phyloP scores from a whole-genome alignment of 2,329 filamentous ascomycete species.

The Penicillium sp. region DNA sequence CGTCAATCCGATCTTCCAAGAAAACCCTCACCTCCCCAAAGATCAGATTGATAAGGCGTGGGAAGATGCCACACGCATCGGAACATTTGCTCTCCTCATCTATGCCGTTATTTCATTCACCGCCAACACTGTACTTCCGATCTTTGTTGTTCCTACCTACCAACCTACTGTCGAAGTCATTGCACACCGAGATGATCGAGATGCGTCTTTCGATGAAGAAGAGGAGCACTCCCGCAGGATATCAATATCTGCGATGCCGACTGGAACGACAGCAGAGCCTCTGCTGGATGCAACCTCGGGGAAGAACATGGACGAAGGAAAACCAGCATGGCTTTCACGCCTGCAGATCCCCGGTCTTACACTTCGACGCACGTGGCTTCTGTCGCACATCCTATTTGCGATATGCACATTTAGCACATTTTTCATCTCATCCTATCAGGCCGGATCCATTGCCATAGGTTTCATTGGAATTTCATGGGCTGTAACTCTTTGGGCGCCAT shows the following conservation, averaged over 20 bases:
- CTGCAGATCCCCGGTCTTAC: constrained; percentile 81
- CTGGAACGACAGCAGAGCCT: constrained; percentile 32
- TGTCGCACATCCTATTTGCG: constrained; percentile 81
- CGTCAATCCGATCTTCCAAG: constrained; percentile 74
- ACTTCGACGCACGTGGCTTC: constrained; percentile 81
- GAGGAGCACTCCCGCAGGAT: constrained; percentile 25
- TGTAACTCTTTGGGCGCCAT: constrained; percentile 89
- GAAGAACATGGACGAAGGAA: constrained; percentile 14
- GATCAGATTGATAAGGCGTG: constrained; percentile 76
- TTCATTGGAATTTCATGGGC: constrained; percentile 90
- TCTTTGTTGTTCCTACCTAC: constrained; percentile 82
- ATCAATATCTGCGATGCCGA: constrained; percentile 35
- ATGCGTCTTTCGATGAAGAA: constrained; percentile 8
- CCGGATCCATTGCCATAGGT: constrained; percentile 74
- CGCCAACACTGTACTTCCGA: constrained; percentile 79
- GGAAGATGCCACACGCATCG: constrained; percentile 80
- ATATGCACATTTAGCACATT: constrained; percentile 80
- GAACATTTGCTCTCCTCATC: constrained; percentile 83
- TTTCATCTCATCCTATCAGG: constrained; percentile 68
- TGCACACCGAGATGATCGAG: constrained; percentile 7
- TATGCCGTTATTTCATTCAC: constrained; percentile 82
- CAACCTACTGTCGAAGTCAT: constrained; percentile 19
- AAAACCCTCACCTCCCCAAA: constrained; percentile 74
- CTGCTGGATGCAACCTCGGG: constrained; percentile 23
- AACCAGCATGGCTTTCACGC: constrained; percentile 52